Evolutionary conservation across 169 alveolate species (phyloP).

Genomic region (Cryptosporidium meleagridis): DNA sequence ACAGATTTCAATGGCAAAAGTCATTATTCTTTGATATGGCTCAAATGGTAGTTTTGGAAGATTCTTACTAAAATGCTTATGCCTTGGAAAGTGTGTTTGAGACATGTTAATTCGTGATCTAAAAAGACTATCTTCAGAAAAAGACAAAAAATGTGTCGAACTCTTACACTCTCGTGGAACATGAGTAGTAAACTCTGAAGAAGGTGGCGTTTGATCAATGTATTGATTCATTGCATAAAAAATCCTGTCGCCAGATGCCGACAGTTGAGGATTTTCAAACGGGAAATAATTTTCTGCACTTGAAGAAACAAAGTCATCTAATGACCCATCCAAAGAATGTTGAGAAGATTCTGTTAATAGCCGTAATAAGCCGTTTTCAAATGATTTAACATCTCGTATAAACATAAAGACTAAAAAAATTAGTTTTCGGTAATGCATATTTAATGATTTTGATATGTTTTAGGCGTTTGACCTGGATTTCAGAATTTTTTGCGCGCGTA

Average conservation of each 20-base stretch:
- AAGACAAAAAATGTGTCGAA: background rate
- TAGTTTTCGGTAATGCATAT: background rate
- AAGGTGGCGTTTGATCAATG: background rate
- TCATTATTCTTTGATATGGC: constrained; percentile 66
- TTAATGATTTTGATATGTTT: background rate
- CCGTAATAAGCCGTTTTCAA: background rate
- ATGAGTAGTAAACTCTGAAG: background rate
- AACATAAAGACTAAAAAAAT: background rate
- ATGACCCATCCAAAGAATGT: background rate
- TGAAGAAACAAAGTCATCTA: background rate
- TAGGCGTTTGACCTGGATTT: background rate
- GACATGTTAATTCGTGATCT: background rate
- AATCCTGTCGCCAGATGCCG: background rate
- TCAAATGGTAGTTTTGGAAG: constrained; percentile 4
- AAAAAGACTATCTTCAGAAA: background rate
- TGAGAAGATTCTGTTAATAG: background rate
- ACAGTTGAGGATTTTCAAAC: background rate
- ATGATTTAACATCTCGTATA: background rate
- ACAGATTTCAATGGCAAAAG: constrained; percentile 65
- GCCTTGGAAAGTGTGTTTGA: background rate
- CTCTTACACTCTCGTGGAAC: background rate
- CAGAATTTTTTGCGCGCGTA: background rate
- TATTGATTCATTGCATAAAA: background rate
- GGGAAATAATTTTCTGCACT: background rate
- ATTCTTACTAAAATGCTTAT: background rate